Evolutionary conservation across 805 yeast species (phyloP).

Genomic region (Kazachstania bromeliacearum): DNA sequence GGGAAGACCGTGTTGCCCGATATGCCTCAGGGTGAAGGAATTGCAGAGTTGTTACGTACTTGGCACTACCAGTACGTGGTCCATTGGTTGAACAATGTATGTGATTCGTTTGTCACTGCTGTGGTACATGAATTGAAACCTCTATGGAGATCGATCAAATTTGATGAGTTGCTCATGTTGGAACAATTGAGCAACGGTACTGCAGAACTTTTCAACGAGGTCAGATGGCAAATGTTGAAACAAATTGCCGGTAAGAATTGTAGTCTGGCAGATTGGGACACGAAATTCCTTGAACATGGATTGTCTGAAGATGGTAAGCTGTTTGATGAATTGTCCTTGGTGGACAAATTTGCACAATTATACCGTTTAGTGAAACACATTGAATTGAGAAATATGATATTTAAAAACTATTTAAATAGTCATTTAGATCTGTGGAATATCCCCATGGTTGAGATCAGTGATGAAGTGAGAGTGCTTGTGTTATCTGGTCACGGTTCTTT

Average conservation of each 20-base stretch:
- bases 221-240: slow-evolving; percentile 16
- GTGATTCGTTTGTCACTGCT: slow-evolving; percentile 19
- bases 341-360: slow-evolving; percentile 8
- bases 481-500: slow-evolving; percentile 22
- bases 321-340: not conserved
- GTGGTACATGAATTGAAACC: slow-evolving; percentile 10
- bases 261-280: slow-evolving; percentile 22
- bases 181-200: slow-evolving; percentile 11
- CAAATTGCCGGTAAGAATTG: slow-evolving; percentile 19
- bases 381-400: slow-evolving; percentile 22
- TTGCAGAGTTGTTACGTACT: slow-evolving; percentile 9
- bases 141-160: slow-evolving; percentile 23
- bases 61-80: slow-evolving; percentile 29
- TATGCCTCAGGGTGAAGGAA: slow-evolving; percentile 6
- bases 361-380: slow-evolving; percentile 22
- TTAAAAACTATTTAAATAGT: slow-evolving; percentile 23
- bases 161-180: slow-evolving; percentile 24
- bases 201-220: slow-evolving; percentile 9
- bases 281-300: slow-evolving; percentile 15
- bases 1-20: slow-evolving; percentile 8
- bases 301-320: slow-evolving; percentile 10
- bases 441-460: slow-evolving; percentile 14
- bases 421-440: slow-evolving; percentile 23
- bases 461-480: slow-evolving; percentile 12
- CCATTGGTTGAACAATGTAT: slow-evolving; percentile 28